Evolutionary conservation across 805 yeast genomes (phyloP), one percentile per base, ranked within the genome.

Genomic region (Myxozyma vanderwaltii): DNA sequence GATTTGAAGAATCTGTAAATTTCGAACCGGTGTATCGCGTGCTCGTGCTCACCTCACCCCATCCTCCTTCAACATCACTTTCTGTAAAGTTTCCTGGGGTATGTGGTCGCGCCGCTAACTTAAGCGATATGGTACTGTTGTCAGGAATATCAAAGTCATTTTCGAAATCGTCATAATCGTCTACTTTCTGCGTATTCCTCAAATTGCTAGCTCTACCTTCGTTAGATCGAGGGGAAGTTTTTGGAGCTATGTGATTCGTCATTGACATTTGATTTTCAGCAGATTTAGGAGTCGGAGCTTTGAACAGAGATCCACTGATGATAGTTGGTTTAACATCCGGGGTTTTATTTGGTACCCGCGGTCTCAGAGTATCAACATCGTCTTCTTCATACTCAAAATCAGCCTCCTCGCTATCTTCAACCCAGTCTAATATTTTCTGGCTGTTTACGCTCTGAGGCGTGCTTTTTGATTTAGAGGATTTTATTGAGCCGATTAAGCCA

Each of bases 31-130:
- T 47, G 46, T 44, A 60, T 24, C 59, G 46, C n/a, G 56, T 53
- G 40, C 58, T 61, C 24, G 55, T 44, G 31, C 63, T 61, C 13
- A 58, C 64, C 3, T 62, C 65, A 2, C 59, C 65, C 65, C 65
- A 62, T 24, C 58, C 61, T 17, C 44, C 41, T 4, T 57, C 63
- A 13, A 36, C 24, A 21, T 57, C 64, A 8, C 53, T 45, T 15
- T 56, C 63, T 29, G 51, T 26, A 5, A 51, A 38, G 8, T 50
- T 40, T 15, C 26, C 47, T 8, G 63, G 57, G 6, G 65, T 49
- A 2, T 53, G 54, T 15, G 63, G 40, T 8, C 54, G 21, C 2
- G 41, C 17, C n/a, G 45, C 15, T 3, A 48, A 19, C 19, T 33
- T 35, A 27, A 59, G 39, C 12, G 38, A 23, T 29, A 60, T 26